Base-by-base conservation (phyloP, 2,329 filamentous ascomycete genomes). In the Camptophora hylomeconis region DNA sequence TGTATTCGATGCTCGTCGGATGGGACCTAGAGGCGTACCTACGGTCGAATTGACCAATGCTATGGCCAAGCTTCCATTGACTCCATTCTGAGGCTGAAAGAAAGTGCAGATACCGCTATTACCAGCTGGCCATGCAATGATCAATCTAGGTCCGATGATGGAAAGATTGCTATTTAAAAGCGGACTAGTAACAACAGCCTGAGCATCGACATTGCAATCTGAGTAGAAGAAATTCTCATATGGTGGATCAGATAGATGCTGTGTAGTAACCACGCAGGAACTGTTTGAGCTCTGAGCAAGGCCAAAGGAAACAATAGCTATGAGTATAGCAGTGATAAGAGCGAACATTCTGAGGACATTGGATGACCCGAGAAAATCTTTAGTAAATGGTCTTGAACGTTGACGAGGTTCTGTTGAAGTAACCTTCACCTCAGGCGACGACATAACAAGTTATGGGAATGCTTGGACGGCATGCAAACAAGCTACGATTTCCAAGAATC, bases 171-270 rank as follows among this genome's bases (percentile, higher is more conserved):
- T 72, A 10, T 61, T 56, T 2, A 57, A 42, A 0, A 64, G 47
- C 9, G 72, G 72, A 34, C 60, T 73, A 0, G 71, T 76, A 1
- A 77, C 53, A 1, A 78, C 63, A 10, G 72, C 67, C 39, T 77
- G 72, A 4, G 61, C 60, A 18, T 66, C 62, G 2, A 63, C 59
- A 37, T 72, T 60, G 47, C 71, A 76, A 44, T 77, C 72, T 0
- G 70, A 75, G 39, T 73, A 70, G 51, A 78, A 75, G 49, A 70
- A 75, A 42, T 77, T 75, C 20, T 70, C 58, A 35, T 75, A 74
- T 0, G 72, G 72, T 2, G 63, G 60, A 37, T 73, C 69, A 17
- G 57, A 64, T 3, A 73, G 52, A 34, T 61, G 53, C 6, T 65
- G 47, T 13, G 52, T 56, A 2, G 51, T 52, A 5, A 56, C 44